Base-by-base conservation (phyloP, 768 basidiomycete genomes). In the Calvatia gigantea region DNA sequence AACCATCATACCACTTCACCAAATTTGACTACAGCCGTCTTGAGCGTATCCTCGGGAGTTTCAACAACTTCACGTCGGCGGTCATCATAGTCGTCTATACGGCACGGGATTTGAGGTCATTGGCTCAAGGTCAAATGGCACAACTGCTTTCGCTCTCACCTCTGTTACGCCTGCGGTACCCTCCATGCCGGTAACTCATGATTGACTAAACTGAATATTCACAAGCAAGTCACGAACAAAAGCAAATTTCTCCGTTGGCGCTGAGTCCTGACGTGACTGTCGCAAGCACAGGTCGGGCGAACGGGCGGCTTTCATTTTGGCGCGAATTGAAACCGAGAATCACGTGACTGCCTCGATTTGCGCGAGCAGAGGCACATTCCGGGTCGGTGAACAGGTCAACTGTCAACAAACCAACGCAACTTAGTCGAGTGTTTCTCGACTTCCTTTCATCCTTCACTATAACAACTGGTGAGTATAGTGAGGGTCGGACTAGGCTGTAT, bases 1-100 rank as follows among this genome's bases (percentile, higher is more conserved):
- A 21, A 12, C 2, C 28, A 33, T 17, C 89, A 75, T 64, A 91
- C 91, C 70, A 90, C 89, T 79, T 93, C 91, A 38, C 90, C 91
- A 49, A 89, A 72, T 64, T 84, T 86, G 62, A 91, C 72, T 59
- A 93, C 85, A 39, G 80, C 71, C 46, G 72, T 75, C 67, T 82
- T 85, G 33, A 91, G 72, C 64, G 80, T 86, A 58, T 91, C 82
- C 60, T 89, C 87, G 4, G 89, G 87, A 2, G 86, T 80, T 60
- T 91, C 89, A 61, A 77, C 73, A 35, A 70, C 62, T 56, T 88
- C 85, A 54, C 82, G 80, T 32, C 86, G 81, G 37, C 82, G 79
- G 71, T 87, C 83, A 58, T 86, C 82, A 58, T 80, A 80, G 71
- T 89, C 86, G 62, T 89, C 88, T 86, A 31, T 25, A 17, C 44